phyloP scores from a whole-genome alignment of 164 flowering plant species.

The Protea cynaroides region DNA sequence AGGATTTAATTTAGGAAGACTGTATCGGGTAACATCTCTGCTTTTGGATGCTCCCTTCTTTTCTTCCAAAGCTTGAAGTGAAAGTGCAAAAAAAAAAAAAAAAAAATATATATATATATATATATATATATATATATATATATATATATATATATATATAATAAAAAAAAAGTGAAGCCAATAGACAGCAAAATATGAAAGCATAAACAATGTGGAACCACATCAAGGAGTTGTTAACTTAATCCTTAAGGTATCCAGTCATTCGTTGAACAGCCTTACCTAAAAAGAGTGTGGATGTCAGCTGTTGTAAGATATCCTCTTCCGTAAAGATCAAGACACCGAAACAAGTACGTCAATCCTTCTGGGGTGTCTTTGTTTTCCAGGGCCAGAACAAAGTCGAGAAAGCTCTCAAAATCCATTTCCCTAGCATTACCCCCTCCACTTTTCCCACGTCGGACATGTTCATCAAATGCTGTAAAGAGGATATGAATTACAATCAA shows the following conservation, averaged over 20 bases:
- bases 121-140: no score
- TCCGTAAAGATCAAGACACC: slow-evolving; percentile 93
- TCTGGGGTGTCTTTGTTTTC: slow-evolving; percentile 96
- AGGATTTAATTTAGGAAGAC: slow-evolving; percentile 39
- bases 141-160: no score
- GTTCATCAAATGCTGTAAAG: slow-evolving; percentile 87
- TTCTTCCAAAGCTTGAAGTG: slow-evolving; percentile 28
- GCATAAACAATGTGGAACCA: background rate
- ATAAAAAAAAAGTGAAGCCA: background rate
- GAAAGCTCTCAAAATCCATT: slow-evolving; percentile 96
- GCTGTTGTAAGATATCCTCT: slow-evolving; percentile 86
- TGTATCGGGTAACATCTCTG: slow-evolving; percentile 61
- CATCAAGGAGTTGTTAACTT: no score
- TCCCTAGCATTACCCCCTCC: slow-evolving; percentile 78
- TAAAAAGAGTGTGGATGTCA: slow-evolving; percentile 94
- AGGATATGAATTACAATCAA: slow-evolving; percentile 3
- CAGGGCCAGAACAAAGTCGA: slow-evolving; percentile 88
- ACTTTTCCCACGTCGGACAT: slow-evolving; percentile 82
- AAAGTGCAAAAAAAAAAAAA: no score
- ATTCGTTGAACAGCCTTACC: slow-evolving; percentile 32
- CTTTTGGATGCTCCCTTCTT: slow-evolving; percentile 54
- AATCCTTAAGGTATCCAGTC: background rate
- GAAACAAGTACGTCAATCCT: slow-evolving; percentile 85
- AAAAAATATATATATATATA: no score
- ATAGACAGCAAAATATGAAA: background rate